Evolutionary conservation across 257 asterid species (phyloP).

Genomic region (Petrea volubilis): DNA sequence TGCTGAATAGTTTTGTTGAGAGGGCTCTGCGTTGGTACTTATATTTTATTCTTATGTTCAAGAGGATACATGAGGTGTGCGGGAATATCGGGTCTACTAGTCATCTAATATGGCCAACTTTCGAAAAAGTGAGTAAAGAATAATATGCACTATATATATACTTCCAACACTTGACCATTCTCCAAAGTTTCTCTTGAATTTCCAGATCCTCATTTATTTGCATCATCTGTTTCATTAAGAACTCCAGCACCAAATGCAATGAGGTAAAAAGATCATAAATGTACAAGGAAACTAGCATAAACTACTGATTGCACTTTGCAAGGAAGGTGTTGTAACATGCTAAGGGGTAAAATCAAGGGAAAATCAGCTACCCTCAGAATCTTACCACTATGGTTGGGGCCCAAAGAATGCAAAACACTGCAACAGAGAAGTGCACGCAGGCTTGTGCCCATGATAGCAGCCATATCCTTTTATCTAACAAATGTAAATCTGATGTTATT

Average conservation of each 20-base stretch:
- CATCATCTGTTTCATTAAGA: background rate
- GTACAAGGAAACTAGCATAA: background rate
- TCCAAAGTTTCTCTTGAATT: background rate
- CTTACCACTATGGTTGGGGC: conserved; percentile 79
- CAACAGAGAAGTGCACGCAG: conserved; percentile 60
- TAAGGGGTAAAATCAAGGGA: background rate
- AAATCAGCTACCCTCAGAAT: conserved; percentile 3
- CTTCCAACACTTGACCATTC: background rate
- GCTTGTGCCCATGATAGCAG: conserved; percentile 76
- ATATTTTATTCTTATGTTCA: background rate
- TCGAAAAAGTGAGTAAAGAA: background rate
- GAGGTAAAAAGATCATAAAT: background rate
- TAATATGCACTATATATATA: background rate
- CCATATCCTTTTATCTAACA: conserved; percentile 82
- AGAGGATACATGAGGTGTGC: background rate
- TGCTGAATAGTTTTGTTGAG: background rate
- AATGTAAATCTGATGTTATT: conserved; percentile 13
- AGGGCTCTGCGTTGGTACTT: background rate
- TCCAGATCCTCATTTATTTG: background rate
- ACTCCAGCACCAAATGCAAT: conserved; percentile 6
- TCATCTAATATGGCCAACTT: background rate
- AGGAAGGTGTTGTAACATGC: background rate
- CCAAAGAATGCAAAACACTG: conserved; percentile 91
- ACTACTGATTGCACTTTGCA: conserved; percentile 12
- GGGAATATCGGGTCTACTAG: background rate